Conservation (phyloP, 2,329 filamentous ascomycete genomes). For the Fusarium sp. region DNA sequence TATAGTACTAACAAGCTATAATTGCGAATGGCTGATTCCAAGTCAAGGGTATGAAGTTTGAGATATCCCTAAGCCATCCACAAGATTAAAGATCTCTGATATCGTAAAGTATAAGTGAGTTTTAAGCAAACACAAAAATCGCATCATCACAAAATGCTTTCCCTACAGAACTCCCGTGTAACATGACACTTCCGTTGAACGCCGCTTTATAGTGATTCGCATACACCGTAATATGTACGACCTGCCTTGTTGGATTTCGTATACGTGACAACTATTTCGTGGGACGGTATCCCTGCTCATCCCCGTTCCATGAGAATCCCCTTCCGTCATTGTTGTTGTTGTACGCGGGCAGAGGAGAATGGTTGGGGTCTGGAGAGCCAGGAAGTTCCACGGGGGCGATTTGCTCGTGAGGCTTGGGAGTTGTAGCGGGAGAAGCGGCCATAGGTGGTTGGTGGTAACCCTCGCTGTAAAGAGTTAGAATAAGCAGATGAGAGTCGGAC, state of each 20-base stretch:
- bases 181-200: constrained; percentile 14
- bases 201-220: constrained; percentile 3
- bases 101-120: constrained; percentile 9
- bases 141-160: constrained; percentile 7
- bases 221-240: constrained; percentile 8
- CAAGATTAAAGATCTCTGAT: constrained; percentile 13
- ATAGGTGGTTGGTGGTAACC: constrained; percentile 21
- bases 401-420: constrained; percentile 33
- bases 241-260: neutral
- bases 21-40: neutral
- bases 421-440: constrained; percentile 17
- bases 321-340: constrained; percentile 21
- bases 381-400: constrained; percentile 48
- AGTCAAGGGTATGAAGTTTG: neutral
- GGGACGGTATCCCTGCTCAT: constrained; percentile 43
- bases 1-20: neutral
- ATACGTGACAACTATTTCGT: constrained; percentile 17
- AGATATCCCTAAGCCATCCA: neutral
- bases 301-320: constrained; percentile 46
- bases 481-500: neutral
- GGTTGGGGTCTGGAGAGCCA: constrained; percentile 41
- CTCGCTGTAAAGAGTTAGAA: constrained; percentile 18
- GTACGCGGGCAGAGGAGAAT: constrained; percentile 49
- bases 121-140: constrained; percentile 1
- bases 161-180: constrained; percentile 20